A percentile compares a stretch with the other conserved stretches of the same genome.
phyloP scores from a whole-genome alignment of 305 asterid species.

The Fraxinus greggii region DNA sequence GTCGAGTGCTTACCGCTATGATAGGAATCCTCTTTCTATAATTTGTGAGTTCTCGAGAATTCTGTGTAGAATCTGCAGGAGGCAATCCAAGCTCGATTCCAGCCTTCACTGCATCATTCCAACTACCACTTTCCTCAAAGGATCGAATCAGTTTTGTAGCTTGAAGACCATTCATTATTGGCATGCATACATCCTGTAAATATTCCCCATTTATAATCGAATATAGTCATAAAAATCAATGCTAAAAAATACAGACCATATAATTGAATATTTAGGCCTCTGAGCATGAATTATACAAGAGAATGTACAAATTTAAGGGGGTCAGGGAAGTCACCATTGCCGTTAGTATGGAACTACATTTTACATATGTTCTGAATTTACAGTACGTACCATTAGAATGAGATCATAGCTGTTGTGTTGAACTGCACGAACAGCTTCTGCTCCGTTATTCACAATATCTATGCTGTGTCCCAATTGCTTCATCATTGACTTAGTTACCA shows the following conservation, averaged over 20 bases:
- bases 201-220: not conserved
- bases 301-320: not conserved
- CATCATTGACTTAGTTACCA: conserved; percentile 87
- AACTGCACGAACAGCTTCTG: conserved; percentile 73
- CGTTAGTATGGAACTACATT: not conserved
- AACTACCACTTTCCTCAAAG: conserved; percentile 77
- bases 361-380: not conserved
- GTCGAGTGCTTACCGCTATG: conserved; percentile 55
- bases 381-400: conserved; percentile 61
- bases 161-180: conserved; percentile 87
- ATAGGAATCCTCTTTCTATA: conserved; percentile 57
- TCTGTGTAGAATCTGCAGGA: conserved; percentile 33
- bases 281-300: not conserved
- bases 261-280: not conserved
- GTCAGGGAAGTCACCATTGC: not conserved
- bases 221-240: not conserved
- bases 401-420: conserved; percentile 54
- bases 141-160: conserved; percentile 82
- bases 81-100: conserved; percentile 54
- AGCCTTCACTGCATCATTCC: conserved; percentile 78
- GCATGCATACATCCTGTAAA: conserved; percentile 90
- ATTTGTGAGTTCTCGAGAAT: conserved; percentile 19
- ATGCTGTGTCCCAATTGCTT: conserved; percentile 68
- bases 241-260: not conserved
- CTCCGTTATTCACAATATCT: conserved; percentile 66